These are phyloP conservation scores for Penicillium angulare DNA, from an alignment of 495 filamentous ascomycete species.

Conservation along the genomic window DNA sequence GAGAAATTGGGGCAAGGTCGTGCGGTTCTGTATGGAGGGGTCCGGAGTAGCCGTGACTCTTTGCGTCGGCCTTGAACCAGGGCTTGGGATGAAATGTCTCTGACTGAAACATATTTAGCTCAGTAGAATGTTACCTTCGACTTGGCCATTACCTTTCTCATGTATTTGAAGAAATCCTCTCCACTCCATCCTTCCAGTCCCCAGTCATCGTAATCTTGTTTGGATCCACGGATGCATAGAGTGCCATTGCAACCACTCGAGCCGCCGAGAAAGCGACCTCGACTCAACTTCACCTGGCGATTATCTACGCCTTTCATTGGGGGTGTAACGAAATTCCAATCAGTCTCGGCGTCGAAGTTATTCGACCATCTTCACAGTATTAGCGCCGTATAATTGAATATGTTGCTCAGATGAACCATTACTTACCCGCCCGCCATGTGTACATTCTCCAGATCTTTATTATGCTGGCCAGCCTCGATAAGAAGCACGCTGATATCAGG, in stretches of 20 bases:
- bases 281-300: constrained; percentile 56
- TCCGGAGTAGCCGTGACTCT: constrained; percentile 44
- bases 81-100: constrained; percentile 48
- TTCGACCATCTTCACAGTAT: constrained; percentile 34
- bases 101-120: constrained; percentile 22
- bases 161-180: constrained; percentile 51
- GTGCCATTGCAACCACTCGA: constrained; percentile 61
- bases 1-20: constrained; percentile 48
- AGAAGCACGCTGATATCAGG: constrained; percentile 51
- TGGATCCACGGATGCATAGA: constrained; percentile 58
- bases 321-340: constrained; percentile 57
- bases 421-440: constrained; percentile 46
- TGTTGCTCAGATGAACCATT: not conserved
- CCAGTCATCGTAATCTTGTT: constrained; percentile 65
- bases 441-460: constrained; percentile 44
- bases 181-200: constrained; percentile 52
- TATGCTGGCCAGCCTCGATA: constrained; percentile 53
- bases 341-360: constrained; percentile 50
- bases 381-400: not conserved
- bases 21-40: constrained; percentile 49
- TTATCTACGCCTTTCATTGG: constrained; percentile 53
- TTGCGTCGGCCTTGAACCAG: constrained; percentile 39
- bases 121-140: not conserved
- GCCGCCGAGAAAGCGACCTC: constrained; percentile 60
- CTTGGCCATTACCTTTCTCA: constrained; percentile 43